These are phyloP conservation scores for Emericellopsis terricola DNA, from an alignment of 495 filamentous ascomycete species.

Conservation along the genomic window DNA sequence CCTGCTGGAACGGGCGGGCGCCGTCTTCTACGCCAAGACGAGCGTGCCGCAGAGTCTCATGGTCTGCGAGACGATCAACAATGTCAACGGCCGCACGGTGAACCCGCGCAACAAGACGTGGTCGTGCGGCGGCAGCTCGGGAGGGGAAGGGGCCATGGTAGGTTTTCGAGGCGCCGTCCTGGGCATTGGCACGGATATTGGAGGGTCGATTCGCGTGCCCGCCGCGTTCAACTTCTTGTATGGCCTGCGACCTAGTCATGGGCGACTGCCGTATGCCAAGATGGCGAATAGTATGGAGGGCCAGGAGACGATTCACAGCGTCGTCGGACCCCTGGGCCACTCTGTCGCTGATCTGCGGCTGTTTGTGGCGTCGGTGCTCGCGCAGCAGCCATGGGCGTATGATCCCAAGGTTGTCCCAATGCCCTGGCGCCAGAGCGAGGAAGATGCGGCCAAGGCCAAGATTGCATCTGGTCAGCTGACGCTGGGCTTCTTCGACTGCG, in stretches of 20 bases:
- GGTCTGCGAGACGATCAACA: conserved; percentile 37
- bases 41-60: conserved; percentile 38
- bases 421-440: conserved; percentile 6
- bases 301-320: conserved; percentile 14
- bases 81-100: conserved; percentile 44
- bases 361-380: conserved; percentile 12
- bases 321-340: conserved; percentile 9
- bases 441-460: neutral
- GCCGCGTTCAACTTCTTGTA: conserved; percentile 40
- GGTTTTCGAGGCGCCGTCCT: conserved; percentile 22
- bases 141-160: conserved; percentile 36
- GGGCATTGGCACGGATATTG: conserved; percentile 49
- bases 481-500: conserved; percentile 51
- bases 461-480: conserved; percentile 9
- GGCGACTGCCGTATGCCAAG: conserved; percentile 32
- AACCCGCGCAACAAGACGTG: conserved; percentile 42
- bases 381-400: conserved; percentile 10
- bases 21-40: conserved; percentile 82
- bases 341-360: conserved; percentile 14
- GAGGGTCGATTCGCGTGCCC: conserved; percentile 45
- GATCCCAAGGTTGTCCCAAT: conserved; percentile 14
- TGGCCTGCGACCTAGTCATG: conserved; percentile 38
- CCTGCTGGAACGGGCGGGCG: conserved; percentile 58
- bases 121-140: conserved; percentile 44
- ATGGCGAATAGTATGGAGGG: conserved; percentile 16